phyloP scores from a whole-genome alignment of 129 eudicot genomes.

The Lonicera japonica region DNA sequence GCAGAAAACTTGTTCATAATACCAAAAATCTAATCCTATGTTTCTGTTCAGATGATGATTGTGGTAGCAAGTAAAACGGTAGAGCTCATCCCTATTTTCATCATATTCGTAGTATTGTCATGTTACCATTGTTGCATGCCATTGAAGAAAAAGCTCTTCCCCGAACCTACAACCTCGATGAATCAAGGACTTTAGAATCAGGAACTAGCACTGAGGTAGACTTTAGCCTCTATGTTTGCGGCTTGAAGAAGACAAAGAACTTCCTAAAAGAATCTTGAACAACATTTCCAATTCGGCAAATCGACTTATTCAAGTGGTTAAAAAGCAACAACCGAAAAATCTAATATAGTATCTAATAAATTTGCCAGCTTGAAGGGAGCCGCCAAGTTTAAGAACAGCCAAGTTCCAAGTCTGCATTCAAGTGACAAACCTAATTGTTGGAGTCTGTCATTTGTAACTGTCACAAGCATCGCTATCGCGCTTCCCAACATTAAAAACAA shows the following conservation, averaged over 20 bases:
- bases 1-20: constrained; percentile 2
- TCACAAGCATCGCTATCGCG: constrained; percentile 22
- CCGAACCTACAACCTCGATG: not conserved
- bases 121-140: constrained; percentile 9
- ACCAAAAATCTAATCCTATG: not conserved
- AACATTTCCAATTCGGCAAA: constrained; percentile 1
- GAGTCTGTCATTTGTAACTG: constrained; percentile 14
- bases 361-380: constrained; percentile 14
- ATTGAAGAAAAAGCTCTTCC: constrained; percentile 8
- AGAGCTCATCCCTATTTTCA: not conserved
- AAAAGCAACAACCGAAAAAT: constrained; percentile 6
- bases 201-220: not conserved
- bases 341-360: constrained; percentile 6
- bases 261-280: constrained; percentile 5
- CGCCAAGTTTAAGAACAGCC: constrained; percentile 5
- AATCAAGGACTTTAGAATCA: not conserved
- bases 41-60: constrained; percentile 11
- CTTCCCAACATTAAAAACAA: constrained; percentile 3
- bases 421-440: constrained; percentile 7
- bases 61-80: constrained; percentile 1
- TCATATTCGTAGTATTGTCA: constrained; percentile 1
- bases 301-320: not conserved
- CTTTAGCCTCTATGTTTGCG: constrained; percentile 12
- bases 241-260: constrained; percentile 20
- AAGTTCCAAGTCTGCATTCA: not conserved